These are phyloP conservation scores for Chlamydomonas eustigma DNA, from an alignment of 139 green algal genomes.

Conservation along the genomic window DNA sequence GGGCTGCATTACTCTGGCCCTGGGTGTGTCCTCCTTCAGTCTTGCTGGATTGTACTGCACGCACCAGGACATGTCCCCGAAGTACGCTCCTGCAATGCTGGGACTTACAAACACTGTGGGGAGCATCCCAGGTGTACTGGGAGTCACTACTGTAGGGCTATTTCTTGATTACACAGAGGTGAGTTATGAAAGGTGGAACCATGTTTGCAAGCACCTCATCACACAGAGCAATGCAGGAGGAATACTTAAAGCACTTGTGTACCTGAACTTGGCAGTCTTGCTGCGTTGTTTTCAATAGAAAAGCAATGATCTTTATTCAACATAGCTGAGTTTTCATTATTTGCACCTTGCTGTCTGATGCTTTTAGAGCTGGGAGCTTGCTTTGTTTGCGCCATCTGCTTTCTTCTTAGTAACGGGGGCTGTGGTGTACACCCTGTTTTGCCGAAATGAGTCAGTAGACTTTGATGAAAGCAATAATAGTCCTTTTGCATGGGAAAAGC, in stretches of 20 bases:
- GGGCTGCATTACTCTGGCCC: neutral
- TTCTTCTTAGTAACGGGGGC: constrained; percentile 68
- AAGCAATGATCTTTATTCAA: too few species aligned
- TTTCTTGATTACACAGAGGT: constrained; percentile 64
- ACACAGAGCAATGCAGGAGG: too few species aligned
- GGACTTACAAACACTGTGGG: constrained; percentile 90
- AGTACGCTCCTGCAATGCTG: constrained; percentile 86
- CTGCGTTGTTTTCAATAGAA: too few species aligned
- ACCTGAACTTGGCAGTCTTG: constrained; percentile 67
- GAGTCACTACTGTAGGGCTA: constrained; percentile 62
- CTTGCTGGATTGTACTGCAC: constrained; percentile 94
- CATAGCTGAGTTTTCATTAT: too few species aligned
- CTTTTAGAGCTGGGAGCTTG: constrained; percentile 57
- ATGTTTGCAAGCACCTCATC: too few species aligned
- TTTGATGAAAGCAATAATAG: constrained; percentile 7
- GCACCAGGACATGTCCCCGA: constrained; percentile 89
- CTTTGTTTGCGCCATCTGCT: constrained; percentile 77
- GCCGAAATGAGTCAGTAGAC: constrained; percentile 36
- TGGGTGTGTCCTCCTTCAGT: constrained; percentile 63
- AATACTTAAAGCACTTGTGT: too few species aligned
- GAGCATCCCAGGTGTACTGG: constrained; percentile 86
- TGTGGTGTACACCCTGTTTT: constrained; percentile 38
- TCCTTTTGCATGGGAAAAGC: constrained; percentile 9
- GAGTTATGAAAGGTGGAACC: constrained; percentile 51
- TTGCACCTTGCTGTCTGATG: neutral